These are phyloP conservation scores for Sanghuangporus sanghuang DNA, from an alignment of 1,284 basidiomycete genomes.

Conservation along the genomic window DNA sequence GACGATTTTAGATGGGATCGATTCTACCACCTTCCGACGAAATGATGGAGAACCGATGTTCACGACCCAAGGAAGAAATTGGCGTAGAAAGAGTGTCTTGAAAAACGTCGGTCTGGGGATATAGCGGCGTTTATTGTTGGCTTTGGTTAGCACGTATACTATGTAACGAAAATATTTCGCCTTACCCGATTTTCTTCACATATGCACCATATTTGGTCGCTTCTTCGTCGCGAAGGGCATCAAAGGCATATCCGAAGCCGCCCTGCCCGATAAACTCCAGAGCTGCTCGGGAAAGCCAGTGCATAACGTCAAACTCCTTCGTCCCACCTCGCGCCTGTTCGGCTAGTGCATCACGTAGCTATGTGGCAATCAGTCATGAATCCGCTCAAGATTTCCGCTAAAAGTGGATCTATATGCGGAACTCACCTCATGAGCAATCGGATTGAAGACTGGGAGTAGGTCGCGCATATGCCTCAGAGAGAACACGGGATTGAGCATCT, in stretches of 20 bases:
- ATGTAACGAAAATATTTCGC: neutral
- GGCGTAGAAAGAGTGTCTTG: slow-evolving; percentile 1
- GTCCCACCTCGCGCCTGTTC: slow-evolving; percentile 16
- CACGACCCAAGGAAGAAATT: slow-evolving; percentile 10
- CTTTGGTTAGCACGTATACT: neutral
- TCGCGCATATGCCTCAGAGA: slow-evolving; percentile 26
- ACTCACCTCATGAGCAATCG: slow-evolving; percentile 26
- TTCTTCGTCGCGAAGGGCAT: slow-evolving; percentile 24
- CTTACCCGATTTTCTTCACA: slow-evolving; percentile 27
- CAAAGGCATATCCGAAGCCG: slow-evolving; percentile 22
- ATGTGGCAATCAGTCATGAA: slow-evolving; percentile 18
- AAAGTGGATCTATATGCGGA: slow-evolving; percentile 2
- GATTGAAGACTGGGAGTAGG: slow-evolving; percentile 25
- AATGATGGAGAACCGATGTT: slow-evolving; percentile 19
- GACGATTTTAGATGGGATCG: slow-evolving; percentile 2
- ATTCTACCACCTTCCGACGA: slow-evolving; percentile 13
- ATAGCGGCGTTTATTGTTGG: neutral
- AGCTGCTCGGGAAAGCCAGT: slow-evolving; percentile 36
- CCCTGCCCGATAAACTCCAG: slow-evolving; percentile 31
- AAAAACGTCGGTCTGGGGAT: neutral
- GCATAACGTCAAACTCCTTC: slow-evolving; percentile 34
- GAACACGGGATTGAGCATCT: slow-evolving; percentile 29
- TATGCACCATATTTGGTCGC: slow-evolving; percentile 27
- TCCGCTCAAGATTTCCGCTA: slow-evolving; percentile 21
- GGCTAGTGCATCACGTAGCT: slow-evolving; percentile 26